phyloP scores from a whole-genome alignment of 1,284 basidiomycete species.

The Blastosporella zonata region DNA sequence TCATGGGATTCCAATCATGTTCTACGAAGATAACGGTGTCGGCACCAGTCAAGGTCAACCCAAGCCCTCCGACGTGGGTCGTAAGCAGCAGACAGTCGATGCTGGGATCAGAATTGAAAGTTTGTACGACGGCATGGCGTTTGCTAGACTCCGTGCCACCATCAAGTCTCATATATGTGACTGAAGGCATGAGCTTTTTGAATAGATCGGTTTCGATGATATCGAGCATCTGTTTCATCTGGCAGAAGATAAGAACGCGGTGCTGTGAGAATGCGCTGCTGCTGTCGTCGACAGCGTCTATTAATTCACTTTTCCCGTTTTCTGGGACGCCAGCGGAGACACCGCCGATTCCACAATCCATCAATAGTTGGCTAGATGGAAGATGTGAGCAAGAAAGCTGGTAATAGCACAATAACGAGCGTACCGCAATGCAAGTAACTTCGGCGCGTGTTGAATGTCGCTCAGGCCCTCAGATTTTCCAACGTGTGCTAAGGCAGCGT shows the following conservation, averaged over 20 bases:
- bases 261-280: slow-evolving; percentile 83
- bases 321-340: slow-evolving; percentile 41
- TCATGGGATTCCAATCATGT: slow-evolving; percentile 99
- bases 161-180: slow-evolving; percentile 98
- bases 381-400: slow-evolving; percentile 8
- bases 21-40: slow-evolving; percentile 99
- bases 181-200: slow-evolving; percentile 87
- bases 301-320: slow-evolving; percentile 59
- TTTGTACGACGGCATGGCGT: slow-evolving; percentile 94
- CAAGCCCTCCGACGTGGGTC: slow-evolving; percentile 95
- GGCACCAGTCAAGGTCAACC: slow-evolving; percentile 94
- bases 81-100: slow-evolving; percentile 97
- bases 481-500: slow-evolving; percentile 61
- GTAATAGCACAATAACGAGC: slow-evolving; percentile 26
- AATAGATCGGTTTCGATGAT: slow-evolving; percentile 96
- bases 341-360: slow-evolving; percentile 94
- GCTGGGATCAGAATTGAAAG: slow-evolving; percentile 96
- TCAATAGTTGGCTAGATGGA: slow-evolving; percentile 76
- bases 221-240: slow-evolving; percentile 99
- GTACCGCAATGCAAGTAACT: slow-evolving; percentile 87
- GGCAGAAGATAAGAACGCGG: slow-evolving; percentile 98
- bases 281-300: slow-evolving; percentile 55
- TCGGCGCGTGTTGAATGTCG: slow-evolving; percentile 92
- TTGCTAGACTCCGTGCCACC: slow-evolving; percentile 87
- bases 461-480: slow-evolving; percentile 48